Percentiles rank a stretch among this genome's conserved stretches.
Evolutionary conservation across 352 stramenopile genomes (phyloP).

Genomic region (Globisporangium apiculatum): DNA sequence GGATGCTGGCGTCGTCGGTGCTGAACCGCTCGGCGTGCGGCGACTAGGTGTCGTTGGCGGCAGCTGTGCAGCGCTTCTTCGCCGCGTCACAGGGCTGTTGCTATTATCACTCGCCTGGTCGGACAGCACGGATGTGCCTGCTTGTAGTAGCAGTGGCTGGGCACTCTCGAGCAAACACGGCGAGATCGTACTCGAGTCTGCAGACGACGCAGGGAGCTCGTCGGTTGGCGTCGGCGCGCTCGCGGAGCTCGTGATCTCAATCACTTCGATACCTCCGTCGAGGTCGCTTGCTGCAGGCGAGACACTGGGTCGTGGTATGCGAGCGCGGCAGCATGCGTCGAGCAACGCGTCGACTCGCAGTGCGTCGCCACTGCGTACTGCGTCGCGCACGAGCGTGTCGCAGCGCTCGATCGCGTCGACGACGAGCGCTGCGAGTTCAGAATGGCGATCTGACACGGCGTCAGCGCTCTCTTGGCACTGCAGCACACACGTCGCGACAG

Average conservation of each 20-base stretch:
- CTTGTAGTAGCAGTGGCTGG: neutral
- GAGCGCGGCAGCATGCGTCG: neutral
- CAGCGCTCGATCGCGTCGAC: neutral
- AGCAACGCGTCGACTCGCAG: conserved; percentile 2
- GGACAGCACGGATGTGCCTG: neutral
- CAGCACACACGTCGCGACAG: neutral
- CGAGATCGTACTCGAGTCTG: conserved; percentile 8
- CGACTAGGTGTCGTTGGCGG: conserved; percentile 6
- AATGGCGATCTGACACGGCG: neutral
- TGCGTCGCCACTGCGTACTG: neutral
- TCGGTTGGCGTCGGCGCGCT: neutral
- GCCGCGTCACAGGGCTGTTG: too few species aligned
- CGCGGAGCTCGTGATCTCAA: neutral
- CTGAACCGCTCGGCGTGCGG: neutral
- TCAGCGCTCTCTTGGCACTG: neutral
- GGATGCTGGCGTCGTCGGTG: neutral
- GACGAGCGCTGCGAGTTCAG: neutral
- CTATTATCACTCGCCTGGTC: neutral
- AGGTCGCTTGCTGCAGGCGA: neutral
- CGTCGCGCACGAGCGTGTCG: neutral
- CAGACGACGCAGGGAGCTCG: conserved; percentile 4
- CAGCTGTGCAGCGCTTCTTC: neutral
- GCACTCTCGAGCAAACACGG: conserved; percentile 7
- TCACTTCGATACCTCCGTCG: neutral
- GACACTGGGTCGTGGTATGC: neutral